Evolutionary conservation across 1,284 basidiomycete genomes (phyloP), one percentile per base, ranked within the genome.

Genomic region (Ganoderma meredithae): DNA sequence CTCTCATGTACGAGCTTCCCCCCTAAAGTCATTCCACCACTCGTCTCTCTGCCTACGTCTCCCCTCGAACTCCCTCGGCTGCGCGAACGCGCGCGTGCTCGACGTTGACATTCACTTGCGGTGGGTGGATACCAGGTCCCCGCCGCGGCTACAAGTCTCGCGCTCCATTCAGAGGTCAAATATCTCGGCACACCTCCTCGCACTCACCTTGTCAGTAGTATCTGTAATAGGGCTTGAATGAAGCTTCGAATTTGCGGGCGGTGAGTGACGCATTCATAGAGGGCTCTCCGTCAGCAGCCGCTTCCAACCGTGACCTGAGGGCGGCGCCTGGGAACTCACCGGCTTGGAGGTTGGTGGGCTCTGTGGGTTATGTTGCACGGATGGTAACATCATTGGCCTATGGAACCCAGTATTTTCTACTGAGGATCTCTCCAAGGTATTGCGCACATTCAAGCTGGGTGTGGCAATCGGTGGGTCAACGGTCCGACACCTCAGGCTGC

Each of bases 401-500:
- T 60, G 40, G 40, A 52, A 52, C 25, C 40, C 65, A 12, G 63
- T 63, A n/a, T 58, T 52, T 8, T 36, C 22, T 40, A 17, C 53
- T 13, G 64, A 58, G 47, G 25, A 22, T 9, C 63, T 64, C 15
- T 63, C 55, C 15, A 66, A 52, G 8, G 41, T 44, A 19, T 41
- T 63, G 31, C 69, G 61, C 36, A 66, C 66, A 22, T 70, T 70
- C 52, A 70, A 36, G 60, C 69, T 66, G 41, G n/a, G 8, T 36
- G 8, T 15, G 19, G 39, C 12, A 4, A 33, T 22, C n/a, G n/a
- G 27, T 12, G 25, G 27, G 44, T 62, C 33, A 63, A 9, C 36
- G 36, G 64, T 13, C 41, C 13, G 43, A 31, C 27, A 17, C 17
- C 22, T 36, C 36, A 7, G 36, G 36, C 36, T 36, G 36, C 36